phyloP scores from a whole-genome alignment of 108 stramenopile species.

The Seminavis robusta region DNA sequence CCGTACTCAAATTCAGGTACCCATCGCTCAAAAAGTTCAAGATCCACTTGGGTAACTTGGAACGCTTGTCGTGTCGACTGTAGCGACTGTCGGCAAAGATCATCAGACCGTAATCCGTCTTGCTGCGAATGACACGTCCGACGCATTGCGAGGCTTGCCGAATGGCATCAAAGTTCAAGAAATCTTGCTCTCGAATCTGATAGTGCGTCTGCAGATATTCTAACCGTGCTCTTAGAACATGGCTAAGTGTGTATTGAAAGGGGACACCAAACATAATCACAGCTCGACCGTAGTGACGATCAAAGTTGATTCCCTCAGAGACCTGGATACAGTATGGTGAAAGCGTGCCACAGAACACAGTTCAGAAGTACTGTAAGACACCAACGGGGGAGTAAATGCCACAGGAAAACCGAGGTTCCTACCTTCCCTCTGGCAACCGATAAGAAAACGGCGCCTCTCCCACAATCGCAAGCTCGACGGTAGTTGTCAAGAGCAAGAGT shows the following conservation, averaged over 20 bases:
- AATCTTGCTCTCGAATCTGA: slow-evolving; percentile 94
- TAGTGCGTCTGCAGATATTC: slow-evolving; percentile 93
- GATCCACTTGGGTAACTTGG: slow-evolving; percentile 97
- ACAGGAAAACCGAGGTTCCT: not conserved
- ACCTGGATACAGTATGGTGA: slow-evolving; percentile 64
- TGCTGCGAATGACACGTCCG: slow-evolving; percentile 93
- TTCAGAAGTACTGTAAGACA: no score
- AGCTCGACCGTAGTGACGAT: slow-evolving; percentile 96
- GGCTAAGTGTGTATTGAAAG: slow-evolving; percentile 97
- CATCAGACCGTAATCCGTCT: slow-evolving; percentile 96
- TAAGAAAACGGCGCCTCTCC: slow-evolving; percentile 97
- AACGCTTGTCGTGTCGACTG: slow-evolving; percentile 94
- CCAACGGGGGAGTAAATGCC: no score
- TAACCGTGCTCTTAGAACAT: slow-evolving; percentile 91
- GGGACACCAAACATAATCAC: slow-evolving; percentile 99
- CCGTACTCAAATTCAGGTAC: slow-evolving; percentile 91
- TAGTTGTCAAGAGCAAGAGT: slow-evolving; percentile 97
- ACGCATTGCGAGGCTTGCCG: slow-evolving; percentile 94
- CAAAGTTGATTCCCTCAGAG: slow-evolving; percentile 99
- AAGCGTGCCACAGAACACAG: no score
- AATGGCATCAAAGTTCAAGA: slow-evolving; percentile 96
- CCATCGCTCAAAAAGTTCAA: slow-evolving; percentile 87
- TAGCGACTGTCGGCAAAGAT: slow-evolving; percentile 93
- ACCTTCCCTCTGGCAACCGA: slow-evolving; percentile 98
- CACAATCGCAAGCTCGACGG: slow-evolving; percentile 96